Conservation (phyloP, 2,329 filamentous ascomycete species). For the Sclerotinia nivalis region DNA sequence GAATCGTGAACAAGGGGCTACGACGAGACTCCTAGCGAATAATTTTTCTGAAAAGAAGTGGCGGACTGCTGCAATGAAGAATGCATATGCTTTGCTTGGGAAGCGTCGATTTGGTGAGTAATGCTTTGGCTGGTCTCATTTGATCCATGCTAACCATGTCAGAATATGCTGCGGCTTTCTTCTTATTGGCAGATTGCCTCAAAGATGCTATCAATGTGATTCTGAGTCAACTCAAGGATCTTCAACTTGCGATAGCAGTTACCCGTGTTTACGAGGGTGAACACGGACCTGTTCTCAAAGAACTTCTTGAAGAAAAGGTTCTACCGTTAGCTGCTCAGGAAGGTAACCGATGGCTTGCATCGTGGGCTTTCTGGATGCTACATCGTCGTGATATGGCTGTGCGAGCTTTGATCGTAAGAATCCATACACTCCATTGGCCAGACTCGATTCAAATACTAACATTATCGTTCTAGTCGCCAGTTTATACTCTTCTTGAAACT, state of each 20-base stretch:
- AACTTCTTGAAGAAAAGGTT: slow-evolving; percentile 77
- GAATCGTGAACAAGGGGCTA: slow-evolving; percentile 82
- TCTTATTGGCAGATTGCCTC: slow-evolving; percentile 82
- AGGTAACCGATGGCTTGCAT: slow-evolving; percentile 90
- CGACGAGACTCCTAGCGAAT: slow-evolving; percentile 78
- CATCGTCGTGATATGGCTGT: slow-evolving; percentile 81
- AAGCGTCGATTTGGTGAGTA: slow-evolving; percentile 77
- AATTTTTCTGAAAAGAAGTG: slow-evolving; percentile 87
- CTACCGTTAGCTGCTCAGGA: slow-evolving; percentile 74
- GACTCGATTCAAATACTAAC: slow-evolving; percentile 24
- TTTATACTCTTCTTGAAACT: slow-evolving; percentile 71
- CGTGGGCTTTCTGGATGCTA: slow-evolving; percentile 95
- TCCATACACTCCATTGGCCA: neutral
- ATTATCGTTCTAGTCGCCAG: slow-evolving; percentile 60
- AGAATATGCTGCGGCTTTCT: slow-evolving; percentile 96
- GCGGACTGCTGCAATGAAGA: slow-evolving; percentile 88
- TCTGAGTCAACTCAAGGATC: slow-evolving; percentile 80
- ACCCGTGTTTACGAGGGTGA: slow-evolving; percentile 88
- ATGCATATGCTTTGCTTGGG: slow-evolving; percentile 91
- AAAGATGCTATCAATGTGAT: slow-evolving; percentile 86
- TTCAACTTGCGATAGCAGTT: slow-evolving; percentile 87
- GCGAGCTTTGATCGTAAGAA: slow-evolving; percentile 72
- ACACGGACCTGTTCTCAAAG: slow-evolving; percentile 68
- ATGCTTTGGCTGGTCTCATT: neutral
- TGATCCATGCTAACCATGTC: slow-evolving; percentile 23